Conservation (phyloP, 768 basidiomycete species). For the Naganishia antarctica region DNA sequence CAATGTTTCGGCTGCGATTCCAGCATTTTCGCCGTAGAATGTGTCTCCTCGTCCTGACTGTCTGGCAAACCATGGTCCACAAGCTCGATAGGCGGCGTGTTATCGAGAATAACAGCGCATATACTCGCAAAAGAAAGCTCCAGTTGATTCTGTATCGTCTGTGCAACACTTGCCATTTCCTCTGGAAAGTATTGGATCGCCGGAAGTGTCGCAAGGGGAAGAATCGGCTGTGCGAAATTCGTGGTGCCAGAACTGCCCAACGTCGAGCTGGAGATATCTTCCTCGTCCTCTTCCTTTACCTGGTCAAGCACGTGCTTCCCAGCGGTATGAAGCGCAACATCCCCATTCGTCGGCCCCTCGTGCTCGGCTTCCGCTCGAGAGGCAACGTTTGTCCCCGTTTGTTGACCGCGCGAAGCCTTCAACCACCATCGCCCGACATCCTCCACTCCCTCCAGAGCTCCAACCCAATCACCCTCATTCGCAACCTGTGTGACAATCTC, state of each 20-base stretch:
- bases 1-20: not conserved
- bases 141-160: slow-evolving; percentile 32
- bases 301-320: slow-evolving; percentile 7
- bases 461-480: slow-evolving; percentile 83
- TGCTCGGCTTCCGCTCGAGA: not conserved
- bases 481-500: slow-evolving; percentile 64
- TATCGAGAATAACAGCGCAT: slow-evolving; percentile 7
- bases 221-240: slow-evolving; percentile 27
- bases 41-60: not conserved
- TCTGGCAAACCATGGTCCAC: not conserved
- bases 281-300: slow-evolving; percentile 12
- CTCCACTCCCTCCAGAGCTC: slow-evolving; percentile 59
- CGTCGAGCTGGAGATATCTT: not conserved
- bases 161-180: slow-evolving; percentile 3
- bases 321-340: not conserved
- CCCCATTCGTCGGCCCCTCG: not conserved
- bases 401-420: not conserved
- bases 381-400: too few relatives aligned
- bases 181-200: slow-evolving; percentile 10
- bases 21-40: not conserved
- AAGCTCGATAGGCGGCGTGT: not conserved
- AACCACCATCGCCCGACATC: slow-evolving; percentile 47
- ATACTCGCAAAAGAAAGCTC: slow-evolving; percentile 34
- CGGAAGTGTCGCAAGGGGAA: slow-evolving; percentile 35
- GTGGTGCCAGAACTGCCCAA: slow-evolving; percentile 26